Conservation (phyloP, 108 stramenopile species). For the Fistulifera solaris region DNA sequence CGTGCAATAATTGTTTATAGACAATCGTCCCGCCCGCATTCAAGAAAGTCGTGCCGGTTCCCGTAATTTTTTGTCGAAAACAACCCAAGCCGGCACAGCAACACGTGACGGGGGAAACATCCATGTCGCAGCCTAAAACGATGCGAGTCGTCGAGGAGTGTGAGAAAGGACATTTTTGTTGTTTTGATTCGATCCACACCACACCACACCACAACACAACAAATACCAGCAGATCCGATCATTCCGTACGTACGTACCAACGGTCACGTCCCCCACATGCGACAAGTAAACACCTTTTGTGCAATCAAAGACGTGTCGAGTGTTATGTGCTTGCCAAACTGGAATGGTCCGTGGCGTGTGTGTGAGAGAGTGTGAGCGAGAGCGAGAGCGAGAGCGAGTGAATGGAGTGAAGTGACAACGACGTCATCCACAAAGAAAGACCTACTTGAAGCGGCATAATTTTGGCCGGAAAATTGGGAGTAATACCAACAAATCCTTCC, state of each 20-base stretch:
- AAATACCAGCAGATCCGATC: too few species aligned
- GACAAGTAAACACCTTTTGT: constrained; percentile 45
- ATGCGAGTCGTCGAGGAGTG: not conserved
- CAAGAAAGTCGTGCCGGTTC: constrained; percentile 40
- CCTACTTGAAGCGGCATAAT: constrained; percentile 24
- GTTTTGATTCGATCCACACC: too few species aligned
- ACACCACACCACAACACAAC: too few species aligned
- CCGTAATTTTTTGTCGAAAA: constrained; percentile 35
- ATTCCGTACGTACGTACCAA: constrained; percentile 20
- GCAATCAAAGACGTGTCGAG: constrained; percentile 23
- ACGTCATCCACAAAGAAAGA: too few species aligned
- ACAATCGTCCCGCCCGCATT: constrained; percentile 52
- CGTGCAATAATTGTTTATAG: constrained; percentile 30
- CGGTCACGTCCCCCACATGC: constrained; percentile 35
- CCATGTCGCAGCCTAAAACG: constrained; percentile 24
- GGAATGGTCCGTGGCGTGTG: too few species aligned
- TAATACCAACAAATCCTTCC: constrained; percentile 42
- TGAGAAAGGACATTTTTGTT: not conserved
- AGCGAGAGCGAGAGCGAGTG: too few species aligned
- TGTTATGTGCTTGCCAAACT: constrained; percentile 30
- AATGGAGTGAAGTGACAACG: too few species aligned
- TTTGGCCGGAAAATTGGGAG: constrained; percentile 54
- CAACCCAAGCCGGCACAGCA: constrained; percentile 41
- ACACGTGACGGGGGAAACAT: constrained; percentile 26
- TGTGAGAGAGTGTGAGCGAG: too few species aligned